Percentiles rank a stretch among this genome's conserved stretches.
Conservation (phyloP, 192 early-diverging fungal species). For the Coemansia asiatica region DNA sequence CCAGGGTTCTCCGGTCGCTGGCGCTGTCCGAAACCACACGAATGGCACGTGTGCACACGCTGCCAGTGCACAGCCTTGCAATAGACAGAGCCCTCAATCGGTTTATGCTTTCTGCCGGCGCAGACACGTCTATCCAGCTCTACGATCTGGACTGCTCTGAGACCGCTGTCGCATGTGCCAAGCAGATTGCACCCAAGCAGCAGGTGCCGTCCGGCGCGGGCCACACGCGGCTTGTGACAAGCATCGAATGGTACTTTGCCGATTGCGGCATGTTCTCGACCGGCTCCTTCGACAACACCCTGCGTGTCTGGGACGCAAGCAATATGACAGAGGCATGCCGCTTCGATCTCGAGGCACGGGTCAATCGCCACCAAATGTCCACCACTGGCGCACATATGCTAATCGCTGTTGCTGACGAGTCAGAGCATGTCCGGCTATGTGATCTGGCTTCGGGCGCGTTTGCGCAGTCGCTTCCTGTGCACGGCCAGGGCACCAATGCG, state of each 20-base stretch:
- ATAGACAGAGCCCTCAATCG: slow-evolving; percentile 35
- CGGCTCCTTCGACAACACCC: slow-evolving; percentile 71
- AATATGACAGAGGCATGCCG: slow-evolving; percentile 65
- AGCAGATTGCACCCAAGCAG: slow-evolving; percentile 20
- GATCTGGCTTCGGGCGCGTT: slow-evolving; percentile 59
- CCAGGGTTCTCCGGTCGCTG: slow-evolving; percentile 20
- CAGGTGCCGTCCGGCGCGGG: slow-evolving; percentile 31
- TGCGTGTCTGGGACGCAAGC: slow-evolving; percentile 82
- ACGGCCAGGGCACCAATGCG: slow-evolving; percentile 58
- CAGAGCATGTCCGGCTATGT: slow-evolving; percentile 73
- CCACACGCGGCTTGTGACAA: slow-evolving; percentile 69
- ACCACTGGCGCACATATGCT: slow-evolving; percentile 71
- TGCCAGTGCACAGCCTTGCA: slow-evolving; percentile 36
- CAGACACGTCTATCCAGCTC: slow-evolving; percentile 47
- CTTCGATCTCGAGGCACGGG: slow-evolving; percentile 69
- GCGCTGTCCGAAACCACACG: slow-evolving; percentile 34
- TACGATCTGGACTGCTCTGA: slow-evolving; percentile 36
- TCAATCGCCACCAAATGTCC: slow-evolving; percentile 74
- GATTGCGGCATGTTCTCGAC: slow-evolving; percentile 85
- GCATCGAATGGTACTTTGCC: slow-evolving; percentile 77
- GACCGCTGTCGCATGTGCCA: neutral
- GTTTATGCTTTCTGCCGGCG: slow-evolving; percentile 37
- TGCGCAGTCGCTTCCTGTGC: slow-evolving; percentile 57
- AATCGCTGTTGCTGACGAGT: slow-evolving; percentile 73
- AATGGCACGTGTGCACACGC: slow-evolving; percentile 32